Evolutionary conservation across 1,139 yeast genomes (phyloP), one percentile per base, ranked within the genome.

Genomic region (Yamadazyma trypodendri): DNA sequence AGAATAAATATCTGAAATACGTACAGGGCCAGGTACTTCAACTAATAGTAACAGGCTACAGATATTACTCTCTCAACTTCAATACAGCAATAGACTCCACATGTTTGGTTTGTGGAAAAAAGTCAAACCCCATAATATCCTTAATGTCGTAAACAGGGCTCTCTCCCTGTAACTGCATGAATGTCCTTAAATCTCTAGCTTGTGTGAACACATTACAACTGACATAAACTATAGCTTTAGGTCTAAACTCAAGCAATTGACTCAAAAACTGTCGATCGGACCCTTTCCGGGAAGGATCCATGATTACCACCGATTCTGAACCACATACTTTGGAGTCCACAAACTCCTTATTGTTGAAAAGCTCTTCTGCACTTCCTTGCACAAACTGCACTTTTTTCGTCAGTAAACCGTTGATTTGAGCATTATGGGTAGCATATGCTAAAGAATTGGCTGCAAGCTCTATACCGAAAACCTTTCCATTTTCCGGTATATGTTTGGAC

Each of bases 121-220:
- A 71, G 45, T 71, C 77, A 49, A 69, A 71, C 3, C 76, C 77
- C 1, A 52, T 52, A 3, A 71, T 52, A 6, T 61, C 61, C 40
- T 52, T 52, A 3, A 71, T 56, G 28, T 40, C 52, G 38, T 71
- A 71, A 17, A 52, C 42, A 2, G 34, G 36, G 2, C 43, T 36
- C 1, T 40, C 38, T 2, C 43, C 38, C 42, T 59, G 65, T 16
- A 67, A 41, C 4, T 49, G 43, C 35, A 53, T 49, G 30, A 71
- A 61, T 15, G 43, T 49, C 1, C 60, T 51, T 39, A 71, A 52
- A 43, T 71, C 77, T 40, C 76, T 54, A 2, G 77, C 77, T 39
- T 71, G 77, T 0, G 75, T 65, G 46, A 68, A 68, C 0, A 67
- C 75, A 48, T 71, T 70, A 46, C 77, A 71, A 45, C 76, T 70